A percentile compares a stretch with the other conserved stretches of the same genome.
Conservation (phyloP, 495 filamentous ascomycete genomes). For the Mytilinidion resinicola region DNA sequence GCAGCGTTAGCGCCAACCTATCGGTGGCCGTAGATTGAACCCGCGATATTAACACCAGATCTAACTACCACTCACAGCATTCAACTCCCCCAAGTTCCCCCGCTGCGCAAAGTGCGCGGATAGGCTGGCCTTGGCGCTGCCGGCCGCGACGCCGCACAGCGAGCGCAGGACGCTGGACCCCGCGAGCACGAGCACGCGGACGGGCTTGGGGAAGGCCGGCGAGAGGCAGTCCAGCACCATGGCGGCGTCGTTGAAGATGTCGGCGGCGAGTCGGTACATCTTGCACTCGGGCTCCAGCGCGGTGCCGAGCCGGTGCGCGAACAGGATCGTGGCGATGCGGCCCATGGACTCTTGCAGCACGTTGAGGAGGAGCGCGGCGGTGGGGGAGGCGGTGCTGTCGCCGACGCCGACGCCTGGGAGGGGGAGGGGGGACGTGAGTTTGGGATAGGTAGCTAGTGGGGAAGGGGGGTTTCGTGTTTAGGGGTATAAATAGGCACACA, state of each 20-base stretch:
- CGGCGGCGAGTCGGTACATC: constrained; percentile 81
- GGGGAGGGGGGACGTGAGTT: too few species aligned
- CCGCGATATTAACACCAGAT: too few species aligned
- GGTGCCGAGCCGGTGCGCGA: constrained; percentile 77
- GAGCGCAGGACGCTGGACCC: constrained; percentile 69
- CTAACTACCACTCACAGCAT: constrained; percentile 55
- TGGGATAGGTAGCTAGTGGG: neutral
- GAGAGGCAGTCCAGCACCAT: constrained; percentile 86
- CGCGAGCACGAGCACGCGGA: constrained; percentile 65
- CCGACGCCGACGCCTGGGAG: constrained; percentile 76
- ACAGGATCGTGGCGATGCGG: constrained; percentile 81
- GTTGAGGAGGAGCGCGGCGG: constrained; percentile 76
- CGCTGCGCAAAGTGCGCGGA: constrained; percentile 84
- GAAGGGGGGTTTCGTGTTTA: neutral
- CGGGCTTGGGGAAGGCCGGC: constrained; percentile 63
- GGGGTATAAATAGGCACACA: neutral
- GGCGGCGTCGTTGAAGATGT: constrained; percentile 87
- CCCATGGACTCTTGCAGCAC: constrained; percentile 81
- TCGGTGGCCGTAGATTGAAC: too few species aligned
- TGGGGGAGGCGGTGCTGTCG: constrained; percentile 76
- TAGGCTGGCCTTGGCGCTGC: constrained; percentile 81
- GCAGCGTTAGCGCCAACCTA: constrained; percentile 13
- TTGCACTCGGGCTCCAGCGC: constrained; percentile 94
- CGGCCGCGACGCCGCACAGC: constrained; percentile 84
- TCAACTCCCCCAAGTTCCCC: constrained; percentile 90